A percentile compares a stretch with the other conserved stretches of the same genome.
These are phyloP conservation scores for Penicillium pancosmium DNA, from an alignment of 495 filamentous ascomycete species.

Conservation along the genomic window DNA sequence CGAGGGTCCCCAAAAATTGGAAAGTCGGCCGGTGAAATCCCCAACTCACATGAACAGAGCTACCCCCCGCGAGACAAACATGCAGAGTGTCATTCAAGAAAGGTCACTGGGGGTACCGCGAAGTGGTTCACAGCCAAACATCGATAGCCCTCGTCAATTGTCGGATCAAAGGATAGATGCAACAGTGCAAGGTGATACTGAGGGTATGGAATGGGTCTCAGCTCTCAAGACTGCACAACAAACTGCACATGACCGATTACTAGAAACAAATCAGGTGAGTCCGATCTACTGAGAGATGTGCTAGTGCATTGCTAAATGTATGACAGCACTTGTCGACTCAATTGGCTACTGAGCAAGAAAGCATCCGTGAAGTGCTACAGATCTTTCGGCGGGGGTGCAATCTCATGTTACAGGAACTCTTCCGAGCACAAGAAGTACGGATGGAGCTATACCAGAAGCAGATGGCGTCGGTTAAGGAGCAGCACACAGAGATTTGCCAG, in stretches of 20 bases:
- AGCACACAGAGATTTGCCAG: slow-evolving; percentile 38
- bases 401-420: slow-evolving; percentile 37
- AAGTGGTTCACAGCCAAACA: not conserved
- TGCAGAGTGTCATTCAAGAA: not conserved
- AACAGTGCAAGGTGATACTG: slow-evolving; percentile 6
- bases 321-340: slow-evolving; percentile 31
- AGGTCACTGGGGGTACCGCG: not conserved
- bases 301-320: slow-evolving; percentile 6
- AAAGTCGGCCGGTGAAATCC: not conserved
- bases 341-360: slow-evolving; percentile 35
- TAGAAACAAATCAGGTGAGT: slow-evolving; percentile 32
- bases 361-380: slow-evolving; percentile 32
- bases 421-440: slow-evolving; percentile 34
- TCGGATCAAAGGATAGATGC: not conserved
- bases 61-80: not conserved
- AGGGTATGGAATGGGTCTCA: slow-evolving; percentile 28
- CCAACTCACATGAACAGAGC: not conserved
- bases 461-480: slow-evolving; percentile 32
- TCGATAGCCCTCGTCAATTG: not conserved
- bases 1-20: not conserved
- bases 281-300: not conserved
- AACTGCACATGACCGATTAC: slow-evolving; percentile 23
- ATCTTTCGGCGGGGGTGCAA: slow-evolving; percentile 37
- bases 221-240: slow-evolving; percentile 28
- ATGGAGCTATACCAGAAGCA: slow-evolving; percentile 37